Percentiles rank a stretch among this genome's conserved stretches.
Evolutionary conservation across 495 filamentous ascomycete genomes (phyloP).

Genomic region (Neurospora discreta): DNA sequence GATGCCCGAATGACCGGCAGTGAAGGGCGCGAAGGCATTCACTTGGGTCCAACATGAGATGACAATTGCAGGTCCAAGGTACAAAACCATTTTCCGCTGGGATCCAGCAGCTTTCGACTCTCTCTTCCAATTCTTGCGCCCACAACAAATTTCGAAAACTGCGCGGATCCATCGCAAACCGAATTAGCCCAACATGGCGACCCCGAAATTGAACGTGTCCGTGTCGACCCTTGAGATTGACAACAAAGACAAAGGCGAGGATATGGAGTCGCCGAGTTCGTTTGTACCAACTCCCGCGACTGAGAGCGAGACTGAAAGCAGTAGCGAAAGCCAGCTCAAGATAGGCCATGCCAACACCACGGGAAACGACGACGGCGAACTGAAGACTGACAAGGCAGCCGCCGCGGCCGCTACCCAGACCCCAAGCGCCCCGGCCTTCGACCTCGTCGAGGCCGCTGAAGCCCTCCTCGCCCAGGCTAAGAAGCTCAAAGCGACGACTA

Average conservation of each 20-base stretch:
- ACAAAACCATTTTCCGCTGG: neutral
- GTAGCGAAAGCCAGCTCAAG: neutral
- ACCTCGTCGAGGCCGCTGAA: constrained; percentile 17
- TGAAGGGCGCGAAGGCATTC: neutral
- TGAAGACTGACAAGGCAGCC: neutral
- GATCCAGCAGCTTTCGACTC: neutral
- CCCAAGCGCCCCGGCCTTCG: neutral
- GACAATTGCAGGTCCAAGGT: neutral
- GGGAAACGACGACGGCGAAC: neutral
- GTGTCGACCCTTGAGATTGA: neutral
- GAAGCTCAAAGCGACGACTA: constrained; percentile 3
- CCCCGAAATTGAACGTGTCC: neutral
- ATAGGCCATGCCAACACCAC: neutral
- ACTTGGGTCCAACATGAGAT: neutral
- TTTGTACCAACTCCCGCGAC: neutral
- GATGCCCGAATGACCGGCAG: neutral
- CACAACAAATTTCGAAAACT: neutral
- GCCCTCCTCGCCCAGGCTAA: constrained; percentile 12
- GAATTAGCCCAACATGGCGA: neutral
- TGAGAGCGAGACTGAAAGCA: neutral
- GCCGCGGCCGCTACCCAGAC: fast-evolving
- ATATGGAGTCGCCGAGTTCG: neutral
- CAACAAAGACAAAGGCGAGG: neutral
- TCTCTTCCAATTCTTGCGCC: neutral
- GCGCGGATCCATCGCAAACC: neutral